A percentile compares a stretch with the other conserved stretches of the same genome.
These are phyloP conservation scores for Talaromyces thailandensis DNA, from an alignment of 495 filamentous ascomycete species.

Conservation along the genomic window DNA sequence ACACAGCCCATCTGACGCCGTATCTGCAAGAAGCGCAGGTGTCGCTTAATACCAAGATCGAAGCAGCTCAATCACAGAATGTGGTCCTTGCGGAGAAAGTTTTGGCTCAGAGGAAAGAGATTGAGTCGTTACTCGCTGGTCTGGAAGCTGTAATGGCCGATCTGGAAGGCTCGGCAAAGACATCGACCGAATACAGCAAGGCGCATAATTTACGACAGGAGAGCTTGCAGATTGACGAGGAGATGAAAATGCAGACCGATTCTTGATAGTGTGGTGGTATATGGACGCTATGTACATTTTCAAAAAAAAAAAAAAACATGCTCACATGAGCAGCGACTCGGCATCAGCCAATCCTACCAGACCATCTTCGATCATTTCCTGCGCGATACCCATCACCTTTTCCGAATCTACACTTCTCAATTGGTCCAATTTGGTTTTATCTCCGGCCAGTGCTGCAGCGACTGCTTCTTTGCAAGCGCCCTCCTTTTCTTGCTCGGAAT, in stretches of 20 bases:
- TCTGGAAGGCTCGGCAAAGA: slow-evolving; percentile 53
- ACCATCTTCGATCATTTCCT: slow-evolving; percentile 45
- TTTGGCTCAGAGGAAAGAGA: slow-evolving; percentile 60
- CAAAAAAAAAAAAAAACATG: too few relatives aligned
- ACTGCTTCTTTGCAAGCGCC: slow-evolving; percentile 36
- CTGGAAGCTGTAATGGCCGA: slow-evolving; percentile 63
- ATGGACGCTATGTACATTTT: slow-evolving; percentile 2
- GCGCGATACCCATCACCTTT: slow-evolving; percentile 26
- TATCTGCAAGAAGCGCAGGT: slow-evolving; percentile 52
- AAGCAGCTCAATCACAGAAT: slow-evolving; percentile 57
- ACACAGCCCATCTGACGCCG: slow-evolving; percentile 62
- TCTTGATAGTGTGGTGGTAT: slow-evolving; percentile 12
- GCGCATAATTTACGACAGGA: slow-evolving; percentile 33
- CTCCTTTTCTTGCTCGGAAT: slow-evolving; percentile 35
- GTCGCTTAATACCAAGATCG: slow-evolving; percentile 51
- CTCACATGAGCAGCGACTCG: slow-evolving; percentile 28
- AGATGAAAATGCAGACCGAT: slow-evolving; percentile 23
- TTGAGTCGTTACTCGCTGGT: slow-evolving; percentile 53
- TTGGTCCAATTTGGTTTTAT: slow-evolving; percentile 29
- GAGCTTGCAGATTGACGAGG: slow-evolving; percentile 32
- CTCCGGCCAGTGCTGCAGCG: slow-evolving; percentile 32
- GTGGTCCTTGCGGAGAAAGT: slow-evolving; percentile 51
- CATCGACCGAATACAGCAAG: slow-evolving; percentile 31
- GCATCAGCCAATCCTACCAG: slow-evolving; percentile 28
- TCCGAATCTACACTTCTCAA: slow-evolving; percentile 22